Percentiles rank a stretch among this genome's conserved stretches.
These are phyloP conservation scores for Pseudoperonospora humuli DNA, from an alignment of 352 stramenopile genomes.

Conservation along the genomic window DNA sequence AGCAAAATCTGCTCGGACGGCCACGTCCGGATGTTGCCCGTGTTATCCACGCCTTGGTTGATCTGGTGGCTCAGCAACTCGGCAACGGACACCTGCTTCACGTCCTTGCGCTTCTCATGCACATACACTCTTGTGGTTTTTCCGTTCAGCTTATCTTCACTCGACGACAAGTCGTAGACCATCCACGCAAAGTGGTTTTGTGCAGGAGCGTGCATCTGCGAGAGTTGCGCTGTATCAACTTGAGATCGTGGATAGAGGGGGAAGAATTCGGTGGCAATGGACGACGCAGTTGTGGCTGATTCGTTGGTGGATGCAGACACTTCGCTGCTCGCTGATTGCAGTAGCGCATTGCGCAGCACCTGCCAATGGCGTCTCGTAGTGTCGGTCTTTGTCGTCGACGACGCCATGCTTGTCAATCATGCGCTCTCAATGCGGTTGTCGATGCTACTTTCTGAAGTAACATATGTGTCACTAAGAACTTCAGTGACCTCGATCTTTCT, in stretches of 20 bases:
- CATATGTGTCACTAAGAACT: conserved; percentile 2
- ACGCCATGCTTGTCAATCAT: conserved; percentile 18
- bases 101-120: conserved; percentile 60
- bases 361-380: conserved; percentile 61
- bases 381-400: conserved; percentile 5
- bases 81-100: conserved; percentile 39
- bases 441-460: conserved; percentile 2
- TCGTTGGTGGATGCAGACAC: neutral
- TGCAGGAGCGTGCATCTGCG: conserved; percentile 3
- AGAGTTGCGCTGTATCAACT: conserved; percentile 8
- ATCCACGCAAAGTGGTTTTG: conserved; percentile 44
- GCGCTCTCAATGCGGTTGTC: neutral
- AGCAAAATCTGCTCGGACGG: conserved; percentile 73
- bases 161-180: conserved; percentile 29
- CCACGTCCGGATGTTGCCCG: conserved; percentile 83
- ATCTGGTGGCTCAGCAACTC: conserved; percentile 72
- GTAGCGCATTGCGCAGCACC: conserved; percentile 53
- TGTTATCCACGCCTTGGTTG: conserved; percentile 82
- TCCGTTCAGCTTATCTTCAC: neutral
- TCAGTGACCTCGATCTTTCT: conserved; percentile 26
- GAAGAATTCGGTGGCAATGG: conserved; percentile 60
- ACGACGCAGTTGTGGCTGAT: conserved; percentile 35
- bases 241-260: conserved; percentile 22
- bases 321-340: conserved; percentile 16
- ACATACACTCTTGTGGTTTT: conserved; percentile 24